Percentiles rank a stretch among this genome's conserved stretches.
phyloP scores from a whole-genome alignment of 2,329 filamentous ascomycete genomes.

The Sarocladium brachiariae region DNA sequence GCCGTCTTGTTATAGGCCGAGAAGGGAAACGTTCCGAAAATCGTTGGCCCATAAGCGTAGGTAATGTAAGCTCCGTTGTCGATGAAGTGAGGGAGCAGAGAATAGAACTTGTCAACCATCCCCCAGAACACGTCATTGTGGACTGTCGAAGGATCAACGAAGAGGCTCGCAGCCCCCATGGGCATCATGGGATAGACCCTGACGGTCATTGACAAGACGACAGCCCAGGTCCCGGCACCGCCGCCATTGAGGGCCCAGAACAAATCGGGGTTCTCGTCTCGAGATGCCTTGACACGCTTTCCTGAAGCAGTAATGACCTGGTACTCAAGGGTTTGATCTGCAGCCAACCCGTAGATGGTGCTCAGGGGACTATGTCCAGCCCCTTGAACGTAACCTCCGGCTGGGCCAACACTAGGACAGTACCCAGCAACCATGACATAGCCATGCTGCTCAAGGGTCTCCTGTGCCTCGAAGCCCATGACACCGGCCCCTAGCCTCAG shows the following conservation, averaged over 20 bases:
- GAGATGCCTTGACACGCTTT: constrained; percentile 38
- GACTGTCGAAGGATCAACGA: not conserved
- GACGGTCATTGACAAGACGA: not conserved
- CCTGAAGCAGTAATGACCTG: constrained; percentile 47
- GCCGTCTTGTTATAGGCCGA: constrained; percentile 38
- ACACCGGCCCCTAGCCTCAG: constrained; percentile 50
- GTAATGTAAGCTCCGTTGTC: constrained; percentile 41
- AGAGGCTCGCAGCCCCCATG: constrained; percentile 14
- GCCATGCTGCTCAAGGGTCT: constrained; percentile 36
- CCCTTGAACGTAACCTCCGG: constrained; percentile 56
- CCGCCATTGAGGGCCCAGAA: constrained; percentile 51
- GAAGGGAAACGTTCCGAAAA: constrained; percentile 36
- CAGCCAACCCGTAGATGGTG: constrained; percentile 46
- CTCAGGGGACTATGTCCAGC: constrained; percentile 50
- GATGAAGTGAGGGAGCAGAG: constrained; percentile 28
- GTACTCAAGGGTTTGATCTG: constrained; percentile 49
- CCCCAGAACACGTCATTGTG: not conserved
- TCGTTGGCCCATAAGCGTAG: constrained; percentile 33
- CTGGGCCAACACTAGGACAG: constrained; percentile 48
- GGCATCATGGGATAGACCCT: not conserved
- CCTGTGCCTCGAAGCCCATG: constrained; percentile 39
- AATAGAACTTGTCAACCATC: constrained; percentile 10
- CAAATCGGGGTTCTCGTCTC: constrained; percentile 42
- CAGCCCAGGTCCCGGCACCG: constrained; percentile 1
- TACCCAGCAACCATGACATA: constrained; percentile 48